A percentile compares a stretch with the other conserved stretches of the same genome.
Evolutionary conservation across 2,329 filamentous ascomycete genomes (phyloP).

Genomic region (Sporothrix pallida): DNA sequence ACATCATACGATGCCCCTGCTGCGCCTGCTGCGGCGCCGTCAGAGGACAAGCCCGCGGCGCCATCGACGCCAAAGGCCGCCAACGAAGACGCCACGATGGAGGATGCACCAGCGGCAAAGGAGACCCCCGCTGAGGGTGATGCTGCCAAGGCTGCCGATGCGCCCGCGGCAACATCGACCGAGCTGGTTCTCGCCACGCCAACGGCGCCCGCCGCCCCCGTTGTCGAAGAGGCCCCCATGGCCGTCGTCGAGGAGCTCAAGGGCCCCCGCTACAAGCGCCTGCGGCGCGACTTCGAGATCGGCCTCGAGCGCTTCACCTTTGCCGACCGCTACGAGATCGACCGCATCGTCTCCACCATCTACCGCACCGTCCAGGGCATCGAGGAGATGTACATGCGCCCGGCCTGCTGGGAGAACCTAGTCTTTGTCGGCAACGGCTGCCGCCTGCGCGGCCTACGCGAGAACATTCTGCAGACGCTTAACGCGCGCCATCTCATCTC

Average conservation of each 20-base stretch:
- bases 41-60: constrained; percentile 19
- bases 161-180: constrained; percentile 26
- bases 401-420: constrained; percentile 87
- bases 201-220: constrained; percentile 17
- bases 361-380: constrained; percentile 83
- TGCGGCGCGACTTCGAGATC: constrained; percentile 74
- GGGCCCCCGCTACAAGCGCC: constrained; percentile 40
- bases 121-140: constrained; percentile 7
- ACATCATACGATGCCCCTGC: neutral
- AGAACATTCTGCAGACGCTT: constrained; percentile 82
- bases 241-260: constrained; percentile 34
- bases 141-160: neutral
- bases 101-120: constrained; percentile 30
- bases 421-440: constrained; percentile 90
- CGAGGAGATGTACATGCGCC: constrained; percentile 81
- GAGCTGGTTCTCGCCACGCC: constrained; percentile 31
- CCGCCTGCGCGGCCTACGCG: constrained; percentile 77
- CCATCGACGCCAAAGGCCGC: neutral
- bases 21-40: constrained; percentile 1
- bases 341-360: constrained; percentile 82
- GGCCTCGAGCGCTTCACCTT: constrained; percentile 76
- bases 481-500: constrained; percentile 85
- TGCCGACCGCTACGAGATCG: constrained; percentile 73
- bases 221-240: constrained; percentile 30
- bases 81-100: constrained; percentile 32